Conservation (phyloP, 148 eudicot genomes). For the Dianthus caryophyllus region DNA sequence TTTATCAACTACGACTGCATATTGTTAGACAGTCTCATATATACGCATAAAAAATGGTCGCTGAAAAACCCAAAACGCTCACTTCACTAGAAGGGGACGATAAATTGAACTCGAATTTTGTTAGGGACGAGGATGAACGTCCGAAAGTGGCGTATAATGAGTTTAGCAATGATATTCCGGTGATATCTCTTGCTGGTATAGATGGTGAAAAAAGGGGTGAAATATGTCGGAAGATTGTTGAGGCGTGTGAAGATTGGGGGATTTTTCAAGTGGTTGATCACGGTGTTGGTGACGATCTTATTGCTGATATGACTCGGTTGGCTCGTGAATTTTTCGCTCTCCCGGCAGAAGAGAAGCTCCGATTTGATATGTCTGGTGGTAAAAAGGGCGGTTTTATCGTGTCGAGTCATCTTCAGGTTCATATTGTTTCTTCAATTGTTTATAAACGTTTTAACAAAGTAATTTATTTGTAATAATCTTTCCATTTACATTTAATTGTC, state of each 20-base stretch:
- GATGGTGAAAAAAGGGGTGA: conserved; percentile 44
- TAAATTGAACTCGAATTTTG: conserved; percentile 48
- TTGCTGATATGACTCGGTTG: conserved; percentile 56
- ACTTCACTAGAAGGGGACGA: conserved; percentile 42
- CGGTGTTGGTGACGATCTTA: conserved; percentile 44
- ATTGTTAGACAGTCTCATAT: background rate
- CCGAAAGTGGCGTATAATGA: conserved; percentile 78
- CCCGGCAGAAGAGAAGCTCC: conserved; percentile 71
- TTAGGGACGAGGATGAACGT: conserved; percentile 87
- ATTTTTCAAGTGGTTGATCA: conserved; percentile 90
- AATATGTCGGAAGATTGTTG: conserved; percentile 66
- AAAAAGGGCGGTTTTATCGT: conserved; percentile 97
- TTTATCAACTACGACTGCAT: background rate
- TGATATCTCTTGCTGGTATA: conserved; percentile 76
- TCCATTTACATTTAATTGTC: no score
- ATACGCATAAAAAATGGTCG: conserved; percentile 30
- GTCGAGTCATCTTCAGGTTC: conserved; percentile 93
- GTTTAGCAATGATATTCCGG: conserved; percentile 69
- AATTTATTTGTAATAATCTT: no score
- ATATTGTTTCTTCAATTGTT: background rate
- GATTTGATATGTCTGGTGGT: conserved; percentile 89
- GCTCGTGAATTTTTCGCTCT: conserved; percentile 70
- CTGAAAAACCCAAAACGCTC: conserved; percentile 37
- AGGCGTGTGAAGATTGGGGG: conserved; percentile 91
- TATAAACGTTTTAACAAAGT: no score